Evolutionary conservation across 129 eudicot genomes (phyloP).

Genomic region (Flaveria ramosissima): DNA sequence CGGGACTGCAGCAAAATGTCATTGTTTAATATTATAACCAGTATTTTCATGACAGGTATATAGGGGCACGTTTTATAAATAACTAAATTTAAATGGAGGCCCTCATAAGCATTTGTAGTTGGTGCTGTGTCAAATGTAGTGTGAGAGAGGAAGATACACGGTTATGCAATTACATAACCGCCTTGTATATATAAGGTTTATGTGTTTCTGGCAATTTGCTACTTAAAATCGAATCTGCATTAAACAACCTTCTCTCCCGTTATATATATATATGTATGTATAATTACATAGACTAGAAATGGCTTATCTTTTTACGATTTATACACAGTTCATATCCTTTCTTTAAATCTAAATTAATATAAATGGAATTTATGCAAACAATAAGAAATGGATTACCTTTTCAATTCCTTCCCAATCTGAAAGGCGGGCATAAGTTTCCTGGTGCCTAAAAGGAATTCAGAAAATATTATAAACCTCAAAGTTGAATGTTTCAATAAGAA

Average conservation of each 20-base stretch:
- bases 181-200: background rate
- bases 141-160: background rate
- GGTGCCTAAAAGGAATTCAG: slow-evolving; percentile 60
- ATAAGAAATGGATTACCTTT: slow-evolving; percentile 50
- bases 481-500: slow-evolving; percentile 15
- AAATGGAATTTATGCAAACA: background rate
- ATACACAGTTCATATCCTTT: background rate
- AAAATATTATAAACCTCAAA: slow-evolving; percentile 9
- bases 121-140: background rate
- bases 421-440: slow-evolving; percentile 61
- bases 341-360: background rate
- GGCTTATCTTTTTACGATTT: background rate
- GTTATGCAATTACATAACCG: no score
- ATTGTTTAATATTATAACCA: background rate
- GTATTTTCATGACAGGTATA: background rate
- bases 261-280: no score
- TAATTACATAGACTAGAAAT: background rate
- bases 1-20: slow-evolving; percentile 53
- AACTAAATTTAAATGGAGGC: background rate
- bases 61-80: background rate
- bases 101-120: background rate
- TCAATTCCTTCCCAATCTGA: slow-evolving; percentile 89
- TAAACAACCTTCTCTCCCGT: no score
- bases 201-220: background rate
- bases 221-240: background rate